Base-by-base conservation (phyloP, 2,329 filamentous ascomycete species). In the Aspergillus versicolor region DNA sequence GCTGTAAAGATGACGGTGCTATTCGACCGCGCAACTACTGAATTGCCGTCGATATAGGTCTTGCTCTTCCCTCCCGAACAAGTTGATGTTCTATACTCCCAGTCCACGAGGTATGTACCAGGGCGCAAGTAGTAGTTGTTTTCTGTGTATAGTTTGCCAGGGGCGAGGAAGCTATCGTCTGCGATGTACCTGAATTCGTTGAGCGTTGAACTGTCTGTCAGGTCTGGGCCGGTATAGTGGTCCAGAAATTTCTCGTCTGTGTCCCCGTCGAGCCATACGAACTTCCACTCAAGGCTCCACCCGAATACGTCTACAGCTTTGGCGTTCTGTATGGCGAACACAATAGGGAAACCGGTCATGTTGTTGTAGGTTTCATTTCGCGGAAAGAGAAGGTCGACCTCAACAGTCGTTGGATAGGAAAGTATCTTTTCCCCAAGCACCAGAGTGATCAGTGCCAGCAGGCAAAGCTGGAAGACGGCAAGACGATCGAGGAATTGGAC, bases 351-450 rank as follows among this genome's bases (percentile, higher is more conserved):
- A 15, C 52, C 24, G 44, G 52, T 34, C 43, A 54, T 30, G 12
- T 54, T 41, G 37, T 54, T 54, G 52, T 54, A 54, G 15, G 37
- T 54, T 47, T 47, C 38, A 22, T 54, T 54, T 5, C 22, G 44
- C 4, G 52, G 52, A 32, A 54, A 54, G 43, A 54, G 22, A 5
- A 54, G 32, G 43, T 48, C 44, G 11, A 54, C 32, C 22, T 54
- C 52, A 22, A 48, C 40, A 11, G 52, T 54, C 4, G 50, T n/a
- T 27, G 51, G 51, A 32, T 54, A 54, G 19, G 42, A 30, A 4
- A 54, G 11, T 27, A 8, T 27, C 24, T 9, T 27, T 27, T 27
- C 8, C 5, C 46, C 11, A 15, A 48, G 30, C 3, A n/a, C 32
- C 15, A 11, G 19, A 2, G 32, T 37, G n/a, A 40, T 8, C 5